Conservation (phyloP, 768 basidiomycete genomes). For the Sporobolomyces phaffii region DNA sequence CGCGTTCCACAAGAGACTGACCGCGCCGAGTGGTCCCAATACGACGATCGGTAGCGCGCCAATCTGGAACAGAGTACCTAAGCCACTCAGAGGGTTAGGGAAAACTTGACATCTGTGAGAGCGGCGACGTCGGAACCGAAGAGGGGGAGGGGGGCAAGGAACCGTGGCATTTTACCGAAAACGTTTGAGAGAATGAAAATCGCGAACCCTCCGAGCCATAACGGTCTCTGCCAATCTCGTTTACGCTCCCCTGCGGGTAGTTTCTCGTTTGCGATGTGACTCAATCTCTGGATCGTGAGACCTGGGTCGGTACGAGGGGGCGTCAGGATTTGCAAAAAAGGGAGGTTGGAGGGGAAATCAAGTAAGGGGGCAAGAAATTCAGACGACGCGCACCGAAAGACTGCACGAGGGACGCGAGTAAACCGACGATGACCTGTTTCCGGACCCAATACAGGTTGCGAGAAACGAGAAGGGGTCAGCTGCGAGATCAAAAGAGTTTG, state of each 20-base stretch:
- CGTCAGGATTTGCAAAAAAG: no score
- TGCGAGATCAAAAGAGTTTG: background rate
- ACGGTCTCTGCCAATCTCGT: slow-evolving; percentile 71
- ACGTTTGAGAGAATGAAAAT: slow-evolving; percentile 85
- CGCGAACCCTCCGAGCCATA: slow-evolving; percentile 80
- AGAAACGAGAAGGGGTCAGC: no score
- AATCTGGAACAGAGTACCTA: slow-evolving; percentile 72
- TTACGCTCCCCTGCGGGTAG: slow-evolving; percentile 61
- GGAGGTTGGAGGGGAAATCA: background rate
- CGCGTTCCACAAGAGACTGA: slow-evolving; percentile 92
- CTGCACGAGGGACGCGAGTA: slow-evolving; percentile 80
- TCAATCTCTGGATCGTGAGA: slow-evolving; percentile 86
- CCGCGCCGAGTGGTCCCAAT: slow-evolving; percentile 84
- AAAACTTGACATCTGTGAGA: background rate
- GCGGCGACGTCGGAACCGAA: background rate
- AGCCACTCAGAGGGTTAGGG: no score
- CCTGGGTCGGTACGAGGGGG: slow-evolving; percentile 48
- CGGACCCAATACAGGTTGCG: no score
- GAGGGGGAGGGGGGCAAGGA: background rate
- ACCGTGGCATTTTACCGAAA: slow-evolving; percentile 51
- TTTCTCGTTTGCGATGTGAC: slow-evolving; percentile 74
- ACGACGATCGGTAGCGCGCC: slow-evolving; percentile 90
- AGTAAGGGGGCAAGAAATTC: background rate
- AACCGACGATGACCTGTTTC: slow-evolving; percentile 53
- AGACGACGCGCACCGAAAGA: slow-evolving; percentile 64